These are phyloP conservation scores for Phytophthora hybrid DNA, from an alignment of 352 stramenopile species.

Conservation along the genomic window DNA sequence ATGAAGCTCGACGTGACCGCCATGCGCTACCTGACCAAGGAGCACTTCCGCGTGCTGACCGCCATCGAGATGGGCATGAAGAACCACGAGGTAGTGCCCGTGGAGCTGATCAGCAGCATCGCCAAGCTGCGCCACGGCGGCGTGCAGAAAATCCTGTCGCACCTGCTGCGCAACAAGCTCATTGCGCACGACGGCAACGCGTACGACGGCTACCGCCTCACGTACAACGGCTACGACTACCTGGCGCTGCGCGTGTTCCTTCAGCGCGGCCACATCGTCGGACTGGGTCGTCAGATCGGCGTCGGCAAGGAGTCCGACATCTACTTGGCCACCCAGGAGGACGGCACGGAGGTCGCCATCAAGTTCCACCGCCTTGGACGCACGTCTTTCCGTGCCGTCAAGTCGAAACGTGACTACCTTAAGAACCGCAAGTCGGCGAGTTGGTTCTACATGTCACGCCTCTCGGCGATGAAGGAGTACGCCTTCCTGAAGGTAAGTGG, in stretches of 20 bases:
- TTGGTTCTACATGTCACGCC: conserved; percentile 99
- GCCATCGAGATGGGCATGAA: conserved; percentile 99
- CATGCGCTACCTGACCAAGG: conserved; percentile 94
- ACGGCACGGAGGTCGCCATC: conserved; percentile 97
- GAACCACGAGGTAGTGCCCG: conserved; percentile 98
- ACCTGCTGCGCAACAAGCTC: conserved; percentile 98
- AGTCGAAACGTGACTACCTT: conserved; percentile 99
- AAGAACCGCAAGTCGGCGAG: conserved; percentile 94
- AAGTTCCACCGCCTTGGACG: conserved; percentile 99
- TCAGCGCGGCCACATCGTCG: conserved; percentile 91
- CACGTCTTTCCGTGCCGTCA: conserved; percentile 98
- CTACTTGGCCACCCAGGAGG: conserved; percentile 94
- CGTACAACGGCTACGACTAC: conserved; percentile 99
- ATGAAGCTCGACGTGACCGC: conserved; percentile 95
- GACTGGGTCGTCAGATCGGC: conserved; percentile 95
- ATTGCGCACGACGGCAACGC: conserved; percentile 97
- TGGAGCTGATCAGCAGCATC: conserved; percentile 97
- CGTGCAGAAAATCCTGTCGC: conserved; percentile 97
- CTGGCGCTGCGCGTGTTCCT: conserved; percentile 97
- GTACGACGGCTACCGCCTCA: conserved; percentile 98
- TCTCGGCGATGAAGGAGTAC: conserved; percentile 99
- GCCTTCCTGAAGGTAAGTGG: conserved; percentile 96
- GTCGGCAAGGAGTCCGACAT: conserved; percentile 99
- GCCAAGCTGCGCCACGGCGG: conserved; percentile 98
- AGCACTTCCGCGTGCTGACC: conserved; percentile 99